A percentile compares a stretch with the other conserved stretches of the same genome.
These are phyloP conservation scores for Rhododendron ferrugineum DNA, from an alignment of 148 eudicot species.

Conservation along the genomic window DNA sequence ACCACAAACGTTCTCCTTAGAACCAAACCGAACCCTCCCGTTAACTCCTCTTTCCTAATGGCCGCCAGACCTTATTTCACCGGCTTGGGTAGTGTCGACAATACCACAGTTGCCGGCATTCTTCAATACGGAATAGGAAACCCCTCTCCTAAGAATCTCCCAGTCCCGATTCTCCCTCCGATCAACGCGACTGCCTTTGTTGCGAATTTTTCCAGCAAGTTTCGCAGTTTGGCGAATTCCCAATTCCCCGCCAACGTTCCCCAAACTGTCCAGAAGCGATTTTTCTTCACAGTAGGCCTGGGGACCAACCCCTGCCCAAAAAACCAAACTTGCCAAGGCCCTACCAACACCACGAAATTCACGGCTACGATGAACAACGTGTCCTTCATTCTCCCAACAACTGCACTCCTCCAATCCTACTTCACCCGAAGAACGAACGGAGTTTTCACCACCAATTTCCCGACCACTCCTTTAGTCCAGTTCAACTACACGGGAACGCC, in stretches of 20 bases:
- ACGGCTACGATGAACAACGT: conserved; percentile 54
- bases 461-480: conserved; percentile 25
- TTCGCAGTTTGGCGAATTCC: conserved; percentile 41
- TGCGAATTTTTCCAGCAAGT: conserved; percentile 30
- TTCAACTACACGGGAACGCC: conserved; percentile 65
- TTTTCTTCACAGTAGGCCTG: conserved; percentile 55
- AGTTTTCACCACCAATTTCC: conserved; percentile 42
- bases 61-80: conserved; percentile 58
- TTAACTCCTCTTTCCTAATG: conserved; percentile 43
- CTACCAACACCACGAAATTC: conserved; percentile 41
- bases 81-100: conserved; percentile 61
- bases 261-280: conserved; percentile 32
- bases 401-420: conserved; percentile 44
- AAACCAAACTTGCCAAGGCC: conserved; percentile 68
- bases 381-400: conserved; percentile 46
- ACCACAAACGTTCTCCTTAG: conserved; percentile 64
- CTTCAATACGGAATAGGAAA: conserved; percentile 40
- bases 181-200: conserved; percentile 51
- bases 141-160: not conserved
- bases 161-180: conserved; percentile 31
- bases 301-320: conserved; percentile 52
- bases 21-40: conserved; percentile 27
- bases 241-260: conserved; percentile 52
- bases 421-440: conserved; percentile 31
- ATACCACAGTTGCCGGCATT: conserved; percentile 50